Conservation (phyloP, 2,329 filamentous ascomycete species). For the Trichoderma oligosporum region DNA sequence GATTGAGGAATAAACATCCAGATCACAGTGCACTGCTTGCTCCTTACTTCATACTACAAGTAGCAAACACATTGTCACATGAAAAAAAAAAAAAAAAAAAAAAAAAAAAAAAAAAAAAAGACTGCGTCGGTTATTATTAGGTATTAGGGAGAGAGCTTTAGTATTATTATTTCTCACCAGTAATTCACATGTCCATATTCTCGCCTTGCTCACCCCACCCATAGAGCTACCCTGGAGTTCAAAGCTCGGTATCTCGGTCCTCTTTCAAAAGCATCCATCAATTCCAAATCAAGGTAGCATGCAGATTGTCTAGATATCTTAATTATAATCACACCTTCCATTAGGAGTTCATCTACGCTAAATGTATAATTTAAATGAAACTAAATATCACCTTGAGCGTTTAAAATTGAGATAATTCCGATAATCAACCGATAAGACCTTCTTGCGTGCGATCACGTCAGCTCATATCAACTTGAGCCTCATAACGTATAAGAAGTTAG, state of each 20-base stretch:
- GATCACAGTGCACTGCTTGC: too few species aligned
- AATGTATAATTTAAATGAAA: not conserved
- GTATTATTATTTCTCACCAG: too few species aligned
- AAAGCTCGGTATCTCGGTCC: not conserved
- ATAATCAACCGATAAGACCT: conserved; percentile 14
- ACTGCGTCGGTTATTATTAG: not conserved
- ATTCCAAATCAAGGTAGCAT: not conserved
- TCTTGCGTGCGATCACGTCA: conserved; percentile 12
- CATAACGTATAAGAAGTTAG: too few species aligned
- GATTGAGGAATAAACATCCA: too few species aligned
- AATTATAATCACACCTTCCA: too few species aligned
- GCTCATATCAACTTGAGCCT: not conserved
- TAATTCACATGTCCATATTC: not conserved
- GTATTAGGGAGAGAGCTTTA: too few species aligned
- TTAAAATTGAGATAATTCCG: not conserved
- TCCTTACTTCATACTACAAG: too few species aligned
- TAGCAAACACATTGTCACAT: not conserved
- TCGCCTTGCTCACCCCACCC: too few species aligned
- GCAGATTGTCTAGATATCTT: not conserved
- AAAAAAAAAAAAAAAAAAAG: not conserved
- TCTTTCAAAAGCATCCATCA: not conserved
- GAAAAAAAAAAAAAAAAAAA: not conserved
- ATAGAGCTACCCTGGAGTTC: not conserved
- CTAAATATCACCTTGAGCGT: not conserved
- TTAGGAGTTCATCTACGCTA: not conserved